These are phyloP conservation scores for Backusella tarrabulga DNA, from an alignment of 192 early-diverging fungal species.

Conservation along the genomic window DNA sequence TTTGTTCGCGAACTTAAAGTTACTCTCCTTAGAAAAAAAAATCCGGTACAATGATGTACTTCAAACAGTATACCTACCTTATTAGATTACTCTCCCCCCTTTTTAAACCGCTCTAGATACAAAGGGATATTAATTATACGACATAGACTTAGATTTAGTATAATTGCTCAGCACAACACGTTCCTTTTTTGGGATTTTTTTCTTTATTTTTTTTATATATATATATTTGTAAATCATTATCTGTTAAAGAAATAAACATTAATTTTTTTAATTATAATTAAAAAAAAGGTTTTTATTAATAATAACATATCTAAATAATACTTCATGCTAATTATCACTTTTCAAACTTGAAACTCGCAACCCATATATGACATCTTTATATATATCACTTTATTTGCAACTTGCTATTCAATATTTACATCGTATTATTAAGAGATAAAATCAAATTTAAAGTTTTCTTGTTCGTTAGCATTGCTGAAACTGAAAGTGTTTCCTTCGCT, in stretches of 20 bases:
- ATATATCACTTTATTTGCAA: not conserved
- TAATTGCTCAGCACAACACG: not conserved
- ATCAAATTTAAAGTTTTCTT: not conserved
- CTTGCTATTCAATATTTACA: not conserved
- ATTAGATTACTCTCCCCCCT: not conserved
- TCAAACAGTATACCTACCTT: not conserved
- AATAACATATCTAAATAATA: not conserved
- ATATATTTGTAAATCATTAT: too few relatives aligned
- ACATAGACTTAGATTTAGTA: not conserved
- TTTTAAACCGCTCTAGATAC: not conserved
- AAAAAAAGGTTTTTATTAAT: not conserved
- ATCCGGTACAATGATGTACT: not conserved
- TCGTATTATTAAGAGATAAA: not conserved
- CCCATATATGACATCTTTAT: not conserved
- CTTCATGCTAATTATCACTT: not conserved
- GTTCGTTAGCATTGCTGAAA: not conserved
- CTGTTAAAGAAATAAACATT: not conserved
- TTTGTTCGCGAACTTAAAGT: conserved; percentile 1
- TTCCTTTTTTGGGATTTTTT: too few relatives aligned
- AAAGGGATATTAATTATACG: not conserved
- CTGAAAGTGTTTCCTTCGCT: not conserved
- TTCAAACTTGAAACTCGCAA: not conserved
- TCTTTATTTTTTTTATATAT: too few relatives aligned
- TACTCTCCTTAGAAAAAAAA: not conserved
- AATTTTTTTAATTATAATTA: not conserved